A percentile compares a stretch with the other conserved stretches of the same genome.
phyloP scores from a whole-genome alignment of 805 yeast genomes.

The Metschnikowia gruessii region DNA sequence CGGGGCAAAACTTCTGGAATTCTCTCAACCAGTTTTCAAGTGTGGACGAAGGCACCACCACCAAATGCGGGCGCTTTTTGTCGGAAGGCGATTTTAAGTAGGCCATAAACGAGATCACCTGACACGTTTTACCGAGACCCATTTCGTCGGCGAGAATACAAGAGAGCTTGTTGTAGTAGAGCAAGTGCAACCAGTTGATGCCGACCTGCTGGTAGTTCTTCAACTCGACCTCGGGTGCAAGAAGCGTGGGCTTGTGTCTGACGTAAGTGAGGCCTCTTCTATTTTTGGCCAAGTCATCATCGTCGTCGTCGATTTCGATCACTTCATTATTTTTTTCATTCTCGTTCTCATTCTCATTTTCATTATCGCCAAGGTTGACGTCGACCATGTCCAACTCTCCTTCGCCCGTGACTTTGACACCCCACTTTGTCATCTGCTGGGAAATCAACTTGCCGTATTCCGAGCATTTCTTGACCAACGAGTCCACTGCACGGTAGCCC shows the following conservation, averaged over 20 bases:
- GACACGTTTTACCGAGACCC: conserved; percentile 98
- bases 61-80: conserved; percentile 74
- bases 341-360: conserved; percentile 22
- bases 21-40: conserved; percentile 97
- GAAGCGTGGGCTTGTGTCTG: conserved; percentile 65
- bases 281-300: conserved; percentile 25
- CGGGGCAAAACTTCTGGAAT: conserved; percentile 84
- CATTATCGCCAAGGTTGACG: conserved; percentile 15
- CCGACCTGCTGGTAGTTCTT: conserved; percentile 97
- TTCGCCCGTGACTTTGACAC: conserved; percentile 67
- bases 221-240: conserved; percentile 62
- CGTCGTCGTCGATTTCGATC: conserved; percentile 8
- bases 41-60: conserved; percentile 95
- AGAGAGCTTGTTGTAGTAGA: conserved; percentile 75
- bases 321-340: conserved; percentile 11
- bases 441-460: conserved; percentile 70
- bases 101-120: conserved; percentile 89
- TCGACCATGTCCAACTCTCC: conserved; percentile 70
- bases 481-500: conserved; percentile 93
- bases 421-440: conserved; percentile 79
- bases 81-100: conserved; percentile 66
- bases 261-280: conserved; percentile 43
- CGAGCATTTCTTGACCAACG: conserved; percentile 81
- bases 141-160: conserved; percentile 97
- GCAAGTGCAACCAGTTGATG: conserved; percentile 81